These are phyloP conservation scores for Gastrolobium villosum DNA, from an alignment of 306 rosid species.

Conservation along the genomic window DNA sequence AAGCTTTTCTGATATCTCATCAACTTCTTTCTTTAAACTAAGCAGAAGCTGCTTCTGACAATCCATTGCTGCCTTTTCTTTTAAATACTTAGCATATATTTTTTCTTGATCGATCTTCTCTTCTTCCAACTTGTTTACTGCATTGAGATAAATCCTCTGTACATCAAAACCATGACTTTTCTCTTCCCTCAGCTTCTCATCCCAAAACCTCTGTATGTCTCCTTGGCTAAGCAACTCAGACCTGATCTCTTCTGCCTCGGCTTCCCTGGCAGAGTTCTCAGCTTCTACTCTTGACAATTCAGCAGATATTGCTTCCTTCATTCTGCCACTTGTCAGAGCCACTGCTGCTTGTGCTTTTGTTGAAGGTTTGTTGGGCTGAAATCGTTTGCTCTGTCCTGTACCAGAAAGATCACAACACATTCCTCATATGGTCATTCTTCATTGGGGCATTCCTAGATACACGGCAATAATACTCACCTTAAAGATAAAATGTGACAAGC, in stretches of 20 bases:
- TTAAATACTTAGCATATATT: constrained; percentile 60
- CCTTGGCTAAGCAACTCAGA: constrained; percentile 80
- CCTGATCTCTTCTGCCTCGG: constrained; percentile 71
- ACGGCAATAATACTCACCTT: constrained; percentile 24
- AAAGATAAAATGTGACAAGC: constrained; percentile 30
- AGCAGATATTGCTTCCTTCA: constrained; percentile 63
- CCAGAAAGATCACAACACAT: constrained; percentile 34
- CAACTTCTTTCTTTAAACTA: constrained; percentile 79
- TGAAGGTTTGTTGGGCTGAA: constrained; percentile 91
- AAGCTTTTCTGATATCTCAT: constrained; percentile 79
- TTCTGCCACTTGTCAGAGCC: constrained; percentile 82
- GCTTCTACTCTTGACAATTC: constrained; percentile 78
- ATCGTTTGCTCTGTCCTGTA: constrained; percentile 92
- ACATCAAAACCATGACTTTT: constrained; percentile 71
- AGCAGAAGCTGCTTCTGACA: constrained; percentile 85
- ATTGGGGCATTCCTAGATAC: constrained; percentile 22
- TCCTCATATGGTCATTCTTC: constrained; percentile 5
- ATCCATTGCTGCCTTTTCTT: constrained; percentile 81
- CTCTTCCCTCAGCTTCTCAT: constrained; percentile 66
- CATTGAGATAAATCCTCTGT: constrained; percentile 67
- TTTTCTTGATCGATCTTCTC: constrained; percentile 72
- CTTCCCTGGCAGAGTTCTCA: constrained; percentile 68
- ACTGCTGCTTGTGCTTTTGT: constrained; percentile 92
- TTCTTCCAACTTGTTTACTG: constrained; percentile 65
- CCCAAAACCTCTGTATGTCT: constrained; percentile 85